Conservation (phyloP, 2,329 filamentous ascomycete species). For the Colletotrichum lindemuthianum region DNA sequence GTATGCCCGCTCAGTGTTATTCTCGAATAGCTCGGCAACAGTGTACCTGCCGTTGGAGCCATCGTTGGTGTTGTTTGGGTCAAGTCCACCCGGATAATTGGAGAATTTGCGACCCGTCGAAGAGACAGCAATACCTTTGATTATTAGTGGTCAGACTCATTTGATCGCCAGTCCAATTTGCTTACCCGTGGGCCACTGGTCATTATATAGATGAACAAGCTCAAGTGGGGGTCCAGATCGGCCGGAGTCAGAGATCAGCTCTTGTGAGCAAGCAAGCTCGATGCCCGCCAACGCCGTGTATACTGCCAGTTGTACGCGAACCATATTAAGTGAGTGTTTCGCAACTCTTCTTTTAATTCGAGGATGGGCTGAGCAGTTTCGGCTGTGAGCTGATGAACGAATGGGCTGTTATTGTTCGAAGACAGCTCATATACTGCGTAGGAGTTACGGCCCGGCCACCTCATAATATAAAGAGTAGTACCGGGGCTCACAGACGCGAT, state of each 20-base stretch:
- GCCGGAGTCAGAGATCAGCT: constrained; percentile 1
- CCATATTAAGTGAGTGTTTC: neutral
- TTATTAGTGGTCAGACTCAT: neutral
- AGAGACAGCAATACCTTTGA: constrained; percentile 3
- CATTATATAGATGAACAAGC: constrained; percentile 7
- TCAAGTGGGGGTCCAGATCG: constrained; percentile 10
- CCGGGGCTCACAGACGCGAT: too few species aligned
- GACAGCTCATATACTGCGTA: neutral
- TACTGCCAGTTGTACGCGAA: neutral
- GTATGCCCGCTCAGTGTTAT: constrained; percentile 5
- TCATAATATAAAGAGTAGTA: too few species aligned
- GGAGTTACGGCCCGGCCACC: too few species aligned
- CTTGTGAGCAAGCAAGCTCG: neutral
- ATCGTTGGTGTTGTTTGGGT: constrained; percentile 18
- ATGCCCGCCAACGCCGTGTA: too few species aligned
- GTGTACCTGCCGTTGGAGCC: constrained; percentile 10
- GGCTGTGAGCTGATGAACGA: too few species aligned
- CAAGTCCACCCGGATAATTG: constrained; percentile 11
- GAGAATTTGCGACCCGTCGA: constrained; percentile 15
- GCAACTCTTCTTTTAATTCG: too few species aligned
- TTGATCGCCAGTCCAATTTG: neutral
- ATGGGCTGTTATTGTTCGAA: too few species aligned
- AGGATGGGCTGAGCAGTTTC: too few species aligned
- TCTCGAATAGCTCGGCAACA: constrained; percentile 5
- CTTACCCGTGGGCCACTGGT: constrained; percentile 18